Conservation (phyloP, 192 early-diverging fungal genomes). For the Geranomyces michiganensis region DNA sequence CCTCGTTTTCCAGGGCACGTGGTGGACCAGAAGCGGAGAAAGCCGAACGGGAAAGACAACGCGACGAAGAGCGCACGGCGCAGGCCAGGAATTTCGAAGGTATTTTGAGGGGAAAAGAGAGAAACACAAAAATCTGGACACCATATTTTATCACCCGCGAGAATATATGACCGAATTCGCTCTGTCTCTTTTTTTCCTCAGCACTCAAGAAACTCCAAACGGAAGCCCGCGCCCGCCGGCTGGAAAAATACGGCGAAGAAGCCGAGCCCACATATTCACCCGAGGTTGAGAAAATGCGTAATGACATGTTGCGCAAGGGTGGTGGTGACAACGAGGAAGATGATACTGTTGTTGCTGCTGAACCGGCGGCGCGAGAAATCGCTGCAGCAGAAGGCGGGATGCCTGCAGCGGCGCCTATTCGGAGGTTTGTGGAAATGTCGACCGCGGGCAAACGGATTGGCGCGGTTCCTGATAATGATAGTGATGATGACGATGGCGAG, state of each 20-base stretch:
- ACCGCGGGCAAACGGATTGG: conserved; percentile 27
- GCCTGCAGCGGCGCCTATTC: conserved; percentile 16
- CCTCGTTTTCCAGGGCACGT: conserved; percentile 27
- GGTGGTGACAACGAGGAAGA: neutral
- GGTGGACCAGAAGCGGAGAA: conserved; percentile 39
- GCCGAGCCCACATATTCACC: conserved; percentile 34
- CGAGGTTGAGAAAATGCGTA: conserved; percentile 38
- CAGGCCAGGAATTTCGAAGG: conserved; percentile 64
- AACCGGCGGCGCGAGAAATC: neutral
- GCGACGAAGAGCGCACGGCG: conserved; percentile 47
- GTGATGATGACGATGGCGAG: conserved; percentile 10
- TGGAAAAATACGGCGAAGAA: conserved; percentile 44
- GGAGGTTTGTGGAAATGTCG: conserved; percentile 25
- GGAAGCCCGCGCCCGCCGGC: conserved; percentile 39
- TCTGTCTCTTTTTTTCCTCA: conserved; percentile 16
- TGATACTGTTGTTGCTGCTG: neutral
- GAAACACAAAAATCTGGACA: neutral
- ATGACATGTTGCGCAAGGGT: conserved; percentile 46
- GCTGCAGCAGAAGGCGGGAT: neutral
- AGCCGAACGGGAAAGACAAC: conserved; percentile 51
- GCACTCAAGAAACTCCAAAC: conserved; percentile 50
- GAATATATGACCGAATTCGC: neutral
- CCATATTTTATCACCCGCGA: neutral
- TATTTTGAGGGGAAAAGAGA: neutral
- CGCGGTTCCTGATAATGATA: conserved; percentile 2